Base-by-base conservation (phyloP, 139 green algal species). In the Asterochloris sp. region DNA sequence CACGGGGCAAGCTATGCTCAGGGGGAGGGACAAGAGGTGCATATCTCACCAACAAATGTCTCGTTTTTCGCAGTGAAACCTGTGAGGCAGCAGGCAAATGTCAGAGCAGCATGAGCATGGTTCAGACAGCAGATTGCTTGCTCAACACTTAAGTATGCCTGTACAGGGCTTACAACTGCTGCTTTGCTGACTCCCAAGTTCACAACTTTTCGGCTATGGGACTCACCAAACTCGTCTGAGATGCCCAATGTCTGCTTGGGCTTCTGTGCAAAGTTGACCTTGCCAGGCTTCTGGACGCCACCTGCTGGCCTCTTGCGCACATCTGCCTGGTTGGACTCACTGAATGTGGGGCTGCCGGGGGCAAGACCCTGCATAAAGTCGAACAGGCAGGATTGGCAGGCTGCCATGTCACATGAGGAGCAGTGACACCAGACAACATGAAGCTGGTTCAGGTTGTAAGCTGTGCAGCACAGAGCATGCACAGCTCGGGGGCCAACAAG, bases 21-120 rank as follows among this genome's bases (percentile, higher is more conserved):
- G 16, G 47, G 23, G 14, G 19, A 21, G 73, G 73, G 16, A 0
- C 74, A n/a, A n/a, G n/a, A n/a, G n/a, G 38, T 54, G n/a, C 38
- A 54, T 54, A 54, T 54, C 38, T 54, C 38, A 54, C 38, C 92
- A 54, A 94, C 92, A 86, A 96, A 95, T n/a, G 95, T 82, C 89
- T 96, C 92, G 62, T 96, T 96, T 29, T 89, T 82, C 82, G 91
- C 90, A 68, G 88, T 93, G 84, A 94, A 95, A 13, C 89, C 91
- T 78, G 77, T 76, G 11, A 19, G n/a, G 15, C 38, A 54, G 38
- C 38, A 54, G 38, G 38, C 38, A 54, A 2, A 54, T 2, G 38
- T 54, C 38, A 54, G 38, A 54, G n/a, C 38, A 54, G 38, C 38
- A 54, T 54, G 4, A 54, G 6, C 38, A 54, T 54, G 38, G 6